phyloP scores from a whole-genome alignment of 495 filamentous ascomycete species.

The Daldinia concentrica region DNA sequence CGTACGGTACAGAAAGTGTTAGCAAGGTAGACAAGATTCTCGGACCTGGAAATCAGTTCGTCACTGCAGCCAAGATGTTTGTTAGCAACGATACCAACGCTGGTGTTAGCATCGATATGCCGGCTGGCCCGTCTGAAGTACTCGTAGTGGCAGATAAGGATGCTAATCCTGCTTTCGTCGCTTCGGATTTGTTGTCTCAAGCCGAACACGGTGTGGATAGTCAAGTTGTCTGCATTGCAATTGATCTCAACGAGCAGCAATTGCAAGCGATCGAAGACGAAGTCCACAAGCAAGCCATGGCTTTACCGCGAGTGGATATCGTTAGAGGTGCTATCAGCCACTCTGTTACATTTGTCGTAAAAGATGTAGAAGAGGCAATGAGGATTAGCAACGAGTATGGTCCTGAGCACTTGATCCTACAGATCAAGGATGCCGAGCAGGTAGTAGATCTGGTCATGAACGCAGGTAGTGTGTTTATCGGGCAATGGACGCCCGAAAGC shows the following conservation, averaged over 20 bases:
- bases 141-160: slow-evolving; percentile 92
- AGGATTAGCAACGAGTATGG: slow-evolving; percentile 89
- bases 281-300: slow-evolving; percentile 87
- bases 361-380: slow-evolving; percentile 84
- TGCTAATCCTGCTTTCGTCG: slow-evolving; percentile 94
- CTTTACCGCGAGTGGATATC: slow-evolving; percentile 88
- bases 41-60: slow-evolving; percentile 97
- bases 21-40: slow-evolving; percentile 99
- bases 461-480: slow-evolving; percentile 94
- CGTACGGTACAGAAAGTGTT: slow-evolving; percentile 83
- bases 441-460: slow-evolving; percentile 85
- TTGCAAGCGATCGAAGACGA: slow-evolving; percentile 88
- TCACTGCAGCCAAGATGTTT: slow-evolving; percentile 97
- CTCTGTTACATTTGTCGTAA: slow-evolving; percentile 87
- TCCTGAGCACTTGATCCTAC: slow-evolving; percentile 96
- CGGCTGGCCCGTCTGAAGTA: slow-evolving; percentile 94
- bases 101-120: slow-evolving; percentile 97
- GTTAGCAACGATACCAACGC: slow-evolving; percentile 96
- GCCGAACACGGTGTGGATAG: slow-evolving; percentile 96
- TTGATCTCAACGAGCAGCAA: slow-evolving; percentile 76
- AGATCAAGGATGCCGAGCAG: slow-evolving; percentile 76
- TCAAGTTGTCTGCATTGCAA: slow-evolving; percentile 91
- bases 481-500: slow-evolving; percentile 94
- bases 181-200: slow-evolving; percentile 91
- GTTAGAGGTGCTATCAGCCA: slow-evolving; percentile 91